Percentiles rank a stretch among this genome's conserved stretches.
Conservation (phyloP, 768 basidiomycete genomes). For the Cystobasidium tubakii region DNA sequence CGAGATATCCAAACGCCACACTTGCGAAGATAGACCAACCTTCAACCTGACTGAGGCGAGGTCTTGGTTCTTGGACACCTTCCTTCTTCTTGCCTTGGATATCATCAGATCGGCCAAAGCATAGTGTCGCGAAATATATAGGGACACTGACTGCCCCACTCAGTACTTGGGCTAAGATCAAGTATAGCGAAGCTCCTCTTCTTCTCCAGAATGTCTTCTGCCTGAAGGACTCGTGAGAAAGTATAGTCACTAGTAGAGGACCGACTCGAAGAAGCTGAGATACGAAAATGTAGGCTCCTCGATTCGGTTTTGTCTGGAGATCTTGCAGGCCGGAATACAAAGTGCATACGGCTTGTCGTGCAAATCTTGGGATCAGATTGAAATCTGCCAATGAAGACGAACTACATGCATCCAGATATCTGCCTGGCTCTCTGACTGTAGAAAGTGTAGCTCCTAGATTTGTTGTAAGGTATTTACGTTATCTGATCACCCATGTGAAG, state of each 20-base stretch:
- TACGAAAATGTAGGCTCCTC: neutral
- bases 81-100: neutral
- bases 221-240: neutral
- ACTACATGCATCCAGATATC: conserved; percentile 6
- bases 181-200: neutral
- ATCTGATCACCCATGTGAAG: too few species aligned
- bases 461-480: neutral
- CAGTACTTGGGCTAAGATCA: neutral
- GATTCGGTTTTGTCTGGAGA: neutral
- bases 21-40: conserved; percentile 13
- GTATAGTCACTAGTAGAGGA: neutral
- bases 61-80: neutral
- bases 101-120: neutral
- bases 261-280: conserved; percentile 8
- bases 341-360: conserved; percentile 3
- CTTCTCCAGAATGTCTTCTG: conserved; percentile 1
- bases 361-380: neutral
- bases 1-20: neutral
- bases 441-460: neutral
- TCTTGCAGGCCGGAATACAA: neutral
- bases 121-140: conserved; percentile 13
- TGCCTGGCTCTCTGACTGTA: neutral
- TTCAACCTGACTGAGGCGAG: neutral
- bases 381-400: neutral
- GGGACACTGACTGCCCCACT: conserved; percentile 15